Conservation (phyloP, 192 early-diverging fungal species). For the Coemansia sp. region DNA sequence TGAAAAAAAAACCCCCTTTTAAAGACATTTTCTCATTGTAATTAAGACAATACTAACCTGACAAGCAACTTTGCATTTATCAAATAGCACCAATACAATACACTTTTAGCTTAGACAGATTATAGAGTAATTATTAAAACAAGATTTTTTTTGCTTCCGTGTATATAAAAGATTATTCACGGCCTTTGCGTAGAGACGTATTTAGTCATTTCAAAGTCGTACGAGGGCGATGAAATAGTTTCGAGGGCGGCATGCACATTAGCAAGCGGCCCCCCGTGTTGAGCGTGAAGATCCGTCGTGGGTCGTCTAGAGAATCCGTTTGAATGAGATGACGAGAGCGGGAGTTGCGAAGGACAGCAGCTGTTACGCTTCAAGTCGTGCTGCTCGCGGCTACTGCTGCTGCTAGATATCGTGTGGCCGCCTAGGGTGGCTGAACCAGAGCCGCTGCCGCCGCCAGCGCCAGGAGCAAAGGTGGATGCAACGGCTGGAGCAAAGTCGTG, state of each 20-base stretch:
- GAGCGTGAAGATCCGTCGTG: background rate
- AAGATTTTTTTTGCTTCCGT: conserved; percentile 24
- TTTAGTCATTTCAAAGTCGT: conserved; percentile 32
- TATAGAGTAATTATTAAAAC: background rate
- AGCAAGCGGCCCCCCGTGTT: background rate
- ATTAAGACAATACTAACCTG: no score
- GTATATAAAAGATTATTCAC: background rate
- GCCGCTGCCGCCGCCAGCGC: background rate
- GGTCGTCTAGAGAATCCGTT: conserved; percentile 3
- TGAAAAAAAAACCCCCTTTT: background rate
- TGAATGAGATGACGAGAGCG: conserved; percentile 3
- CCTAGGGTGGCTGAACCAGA: background rate
- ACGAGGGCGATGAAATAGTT: conserved; percentile 12
- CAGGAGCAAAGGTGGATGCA: background rate
- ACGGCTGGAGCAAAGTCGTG: background rate
- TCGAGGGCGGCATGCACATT: conserved; percentile 9
- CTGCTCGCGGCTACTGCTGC: background rate
- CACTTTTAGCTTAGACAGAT: background rate
- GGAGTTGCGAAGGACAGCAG: conserved; percentile 18
- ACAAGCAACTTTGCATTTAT: background rate
- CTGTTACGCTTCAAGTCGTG: conserved; percentile 6
- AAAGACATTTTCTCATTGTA: background rate
- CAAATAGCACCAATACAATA: background rate
- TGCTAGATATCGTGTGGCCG: background rate
- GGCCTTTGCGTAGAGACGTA: conserved; percentile 21